A percentile compares a stretch with the other conserved stretches of the same genome.
These are phyloP conservation scores for Scleroderma citrinum DNA, from an alignment of 768 basidiomycete species.

Conservation along the genomic window DNA sequence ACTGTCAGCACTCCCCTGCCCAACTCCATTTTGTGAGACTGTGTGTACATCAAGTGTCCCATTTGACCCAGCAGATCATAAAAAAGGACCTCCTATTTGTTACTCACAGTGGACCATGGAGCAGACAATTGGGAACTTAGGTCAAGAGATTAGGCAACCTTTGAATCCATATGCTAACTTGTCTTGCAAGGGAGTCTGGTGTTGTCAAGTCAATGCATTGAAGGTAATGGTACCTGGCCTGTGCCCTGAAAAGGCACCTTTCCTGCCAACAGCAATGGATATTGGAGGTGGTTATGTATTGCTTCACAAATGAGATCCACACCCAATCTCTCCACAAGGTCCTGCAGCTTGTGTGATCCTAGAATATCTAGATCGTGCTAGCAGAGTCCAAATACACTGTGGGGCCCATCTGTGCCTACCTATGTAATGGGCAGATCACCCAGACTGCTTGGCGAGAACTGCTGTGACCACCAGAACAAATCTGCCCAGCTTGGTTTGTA, in stretches of 20 bases:
- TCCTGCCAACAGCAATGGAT: slow-evolving; percentile 2
- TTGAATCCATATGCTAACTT: slow-evolving; percentile 24
- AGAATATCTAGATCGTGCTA: neutral
- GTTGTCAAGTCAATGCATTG: slow-evolving; percentile 16
- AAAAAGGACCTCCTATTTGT: slow-evolving; percentile 17
- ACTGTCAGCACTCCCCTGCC: slow-evolving; percentile 16
- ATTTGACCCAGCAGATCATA: slow-evolving; percentile 16
- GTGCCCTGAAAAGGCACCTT: neutral
- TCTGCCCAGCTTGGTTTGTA: neutral
- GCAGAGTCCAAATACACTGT: neutral
- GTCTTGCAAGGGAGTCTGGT: slow-evolving; percentile 14
- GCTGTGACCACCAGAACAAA: neutral
- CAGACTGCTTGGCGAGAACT: slow-evolving; percentile 4
- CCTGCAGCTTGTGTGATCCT: neutral
- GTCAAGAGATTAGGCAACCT: slow-evolving; percentile 18
- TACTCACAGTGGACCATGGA: slow-evolving; percentile 26
- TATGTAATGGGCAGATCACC: slow-evolving; percentile 17
- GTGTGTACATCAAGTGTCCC: slow-evolving; percentile 20
- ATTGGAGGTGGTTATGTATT: slow-evolving; percentile 12
- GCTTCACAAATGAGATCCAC: neutral
- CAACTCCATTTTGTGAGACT: slow-evolving; percentile 26
- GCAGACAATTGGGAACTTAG: slow-evolving; percentile 19
- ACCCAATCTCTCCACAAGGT: too few relatives aligned
- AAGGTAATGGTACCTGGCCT: neutral
- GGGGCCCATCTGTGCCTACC: slow-evolving; percentile 19